A percentile compares a stretch with the other conserved stretches of the same genome.
Evolutionary conservation across 2,329 filamentous ascomycete genomes (phyloP).

Genomic region (Fusarium incarnatum): DNA sequence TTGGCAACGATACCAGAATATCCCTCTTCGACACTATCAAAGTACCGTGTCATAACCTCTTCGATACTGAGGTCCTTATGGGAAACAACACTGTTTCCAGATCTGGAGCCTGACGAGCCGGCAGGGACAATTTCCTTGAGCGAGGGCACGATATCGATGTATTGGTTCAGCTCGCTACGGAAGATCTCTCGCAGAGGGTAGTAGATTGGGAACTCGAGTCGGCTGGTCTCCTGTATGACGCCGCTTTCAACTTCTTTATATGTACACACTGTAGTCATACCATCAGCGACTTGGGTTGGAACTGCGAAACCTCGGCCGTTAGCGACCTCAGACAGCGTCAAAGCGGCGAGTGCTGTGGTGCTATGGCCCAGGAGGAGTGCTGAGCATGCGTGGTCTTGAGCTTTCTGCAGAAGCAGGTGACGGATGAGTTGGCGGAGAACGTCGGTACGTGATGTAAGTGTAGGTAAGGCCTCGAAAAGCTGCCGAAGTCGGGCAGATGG

Average conservation of each 20-base stretch:
- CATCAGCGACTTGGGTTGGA: conserved; percentile 85
- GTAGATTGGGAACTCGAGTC: conserved; percentile 64
- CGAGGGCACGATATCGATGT: conserved; percentile 66
- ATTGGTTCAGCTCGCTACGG: conserved; percentile 80
- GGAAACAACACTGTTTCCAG: conserved; percentile 61
- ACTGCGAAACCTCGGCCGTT: conserved; percentile 89
- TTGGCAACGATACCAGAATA: conserved; percentile 95
- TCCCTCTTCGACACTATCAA: conserved; percentile 80
- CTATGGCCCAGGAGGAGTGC: conserved; percentile 85
- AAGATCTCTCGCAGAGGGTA: conserved; percentile 89
- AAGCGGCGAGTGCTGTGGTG: conserved; percentile 87
- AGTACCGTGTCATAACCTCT: conserved; percentile 89
- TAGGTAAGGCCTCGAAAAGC: conserved; percentile 72
- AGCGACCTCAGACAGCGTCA: conserved; percentile 86
- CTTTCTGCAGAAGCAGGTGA: conserved; percentile 75
- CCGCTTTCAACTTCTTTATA: conserved; percentile 44
- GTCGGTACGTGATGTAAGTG: conserved; percentile 81
- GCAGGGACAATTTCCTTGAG: conserved; percentile 62
- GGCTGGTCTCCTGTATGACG: conserved; percentile 31
- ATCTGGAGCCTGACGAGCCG: conserved; percentile 45
- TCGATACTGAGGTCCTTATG: conserved; percentile 89
- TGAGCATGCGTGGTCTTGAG: conserved; percentile 70
- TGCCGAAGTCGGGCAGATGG: conserved; percentile 61
- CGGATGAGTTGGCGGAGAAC: conserved; percentile 76
- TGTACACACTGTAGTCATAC: conserved; percentile 57